Percentiles rank a stretch among this genome's conserved stretches.
These are phyloP conservation scores for Colletotrichum neosansevieriae DNA, from an alignment of 2,329 filamentous ascomycete genomes.

Conservation along the genomic window DNA sequence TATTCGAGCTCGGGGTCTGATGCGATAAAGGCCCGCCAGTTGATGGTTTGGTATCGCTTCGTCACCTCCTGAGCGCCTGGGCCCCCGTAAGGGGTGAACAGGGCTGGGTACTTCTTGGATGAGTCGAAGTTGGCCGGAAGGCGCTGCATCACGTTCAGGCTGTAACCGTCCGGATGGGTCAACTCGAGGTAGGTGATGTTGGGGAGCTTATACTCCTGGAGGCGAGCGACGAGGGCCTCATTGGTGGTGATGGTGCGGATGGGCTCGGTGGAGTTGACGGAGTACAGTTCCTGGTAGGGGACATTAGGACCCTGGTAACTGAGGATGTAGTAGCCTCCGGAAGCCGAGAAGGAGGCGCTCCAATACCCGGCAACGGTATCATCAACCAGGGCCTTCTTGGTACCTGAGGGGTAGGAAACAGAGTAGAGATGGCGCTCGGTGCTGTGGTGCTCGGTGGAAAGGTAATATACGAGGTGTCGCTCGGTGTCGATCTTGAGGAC, in stretches of 20 bases:
- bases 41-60: slow-evolving; percentile 66
- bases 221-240: slow-evolving; percentile 63
- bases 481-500: slow-evolving; percentile 71
- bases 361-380: slow-evolving; percentile 69
- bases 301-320: slow-evolving; percentile 75
- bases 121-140: slow-evolving; percentile 74
- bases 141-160: slow-evolving; percentile 73
- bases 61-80: slow-evolving; percentile 72
- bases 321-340: slow-evolving; percentile 74
- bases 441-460: slow-evolving; percentile 73
- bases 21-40: slow-evolving; percentile 73
- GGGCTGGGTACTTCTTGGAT: slow-evolving; percentile 72
- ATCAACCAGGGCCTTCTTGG: slow-evolving; percentile 71
- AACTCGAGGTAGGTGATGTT: slow-evolving; percentile 75
- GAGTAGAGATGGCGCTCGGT: slow-evolving; percentile 77
- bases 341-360: slow-evolving; percentile 73
- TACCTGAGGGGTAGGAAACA: slow-evolving; percentile 67
- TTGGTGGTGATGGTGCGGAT: slow-evolving; percentile 72
- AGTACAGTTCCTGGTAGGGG: slow-evolving; percentile 76
- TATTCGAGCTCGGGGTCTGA: slow-evolving; percentile 77
- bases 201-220: slow-evolving; percentile 71
- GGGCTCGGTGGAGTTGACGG: slow-evolving; percentile 64
- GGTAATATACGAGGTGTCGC: slow-evolving; percentile 71
- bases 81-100: slow-evolving; percentile 77
- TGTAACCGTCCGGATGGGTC: slow-evolving; percentile 70